Percentiles rank a stretch among this genome's conserved stretches.
phyloP scores from a whole-genome alignment of 139 green algal species.

The Eudorina sp. region DNA sequence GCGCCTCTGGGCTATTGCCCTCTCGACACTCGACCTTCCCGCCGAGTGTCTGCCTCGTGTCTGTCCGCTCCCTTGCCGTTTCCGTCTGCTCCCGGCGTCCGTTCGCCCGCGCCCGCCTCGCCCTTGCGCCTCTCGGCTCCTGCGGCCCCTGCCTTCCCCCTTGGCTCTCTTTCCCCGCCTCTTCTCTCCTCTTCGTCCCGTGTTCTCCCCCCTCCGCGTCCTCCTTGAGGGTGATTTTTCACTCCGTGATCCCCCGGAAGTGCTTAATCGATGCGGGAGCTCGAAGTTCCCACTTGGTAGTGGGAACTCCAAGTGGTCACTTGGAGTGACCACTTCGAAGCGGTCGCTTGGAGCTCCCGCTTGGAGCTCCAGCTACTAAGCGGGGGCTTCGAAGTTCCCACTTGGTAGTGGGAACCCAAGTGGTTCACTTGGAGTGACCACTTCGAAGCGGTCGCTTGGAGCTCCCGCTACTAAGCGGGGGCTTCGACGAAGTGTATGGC shows the following conservation, averaged over 20 bases:
- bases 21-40: slow-evolving; percentile 2
- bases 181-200: neutral
- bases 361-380: too few relatives aligned
- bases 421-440: neutral
- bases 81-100: neutral
- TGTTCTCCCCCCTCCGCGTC: neutral
- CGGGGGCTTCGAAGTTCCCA: too few relatives aligned
- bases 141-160: neutral
- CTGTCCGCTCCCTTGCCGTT: neutral
- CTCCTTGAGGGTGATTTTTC: neutral
- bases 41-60: slow-evolving; percentile 22
- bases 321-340: neutral
- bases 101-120: neutral
- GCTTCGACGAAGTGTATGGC: neutral
- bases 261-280: neutral
- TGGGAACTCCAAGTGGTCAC: neutral
- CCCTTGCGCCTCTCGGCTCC: neutral
- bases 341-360: too few relatives aligned
- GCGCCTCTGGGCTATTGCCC: slow-evolving; percentile 27
- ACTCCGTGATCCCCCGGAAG: neutral
- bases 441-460: neutral
- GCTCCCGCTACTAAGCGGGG: too few relatives aligned
- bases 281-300: neutral
- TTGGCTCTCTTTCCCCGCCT: neutral
- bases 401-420: too few relatives aligned